Conservation (phyloP, 805 yeast species). For the Ogataea saltuana region DNA sequence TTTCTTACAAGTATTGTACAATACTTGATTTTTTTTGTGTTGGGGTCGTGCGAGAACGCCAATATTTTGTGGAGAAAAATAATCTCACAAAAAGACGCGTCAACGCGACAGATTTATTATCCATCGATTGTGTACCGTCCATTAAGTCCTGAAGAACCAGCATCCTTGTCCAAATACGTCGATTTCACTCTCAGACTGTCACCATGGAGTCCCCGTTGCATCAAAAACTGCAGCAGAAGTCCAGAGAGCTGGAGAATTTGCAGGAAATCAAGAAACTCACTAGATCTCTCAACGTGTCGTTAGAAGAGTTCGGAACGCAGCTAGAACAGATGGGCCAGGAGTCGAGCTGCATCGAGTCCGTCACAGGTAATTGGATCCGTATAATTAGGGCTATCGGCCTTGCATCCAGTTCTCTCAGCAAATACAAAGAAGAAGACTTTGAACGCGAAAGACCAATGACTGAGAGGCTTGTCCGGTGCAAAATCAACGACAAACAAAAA, state of each 20-base stretch:
- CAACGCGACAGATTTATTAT: constrained; percentile 1
- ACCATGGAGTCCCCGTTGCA: constrained; percentile 37
- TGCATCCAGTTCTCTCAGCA: constrained; percentile 54
- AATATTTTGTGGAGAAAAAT: constrained; percentile 1
- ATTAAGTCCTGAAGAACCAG: constrained; percentile 60
- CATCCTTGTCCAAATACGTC: constrained; percentile 11
- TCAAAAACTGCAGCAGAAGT: constrained; percentile 42
- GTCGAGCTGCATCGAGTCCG: constrained; percentile 56
- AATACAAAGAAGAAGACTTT: constrained; percentile 44
- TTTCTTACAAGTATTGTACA: too few relatives aligned
- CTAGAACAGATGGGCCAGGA: constrained; percentile 55
- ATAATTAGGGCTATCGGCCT: constrained; percentile 60
- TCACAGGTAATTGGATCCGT: constrained; percentile 66
- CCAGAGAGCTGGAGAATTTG: constrained; percentile 51
- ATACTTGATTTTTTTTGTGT: too few relatives aligned
- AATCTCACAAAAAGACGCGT: constrained; percentile 4
- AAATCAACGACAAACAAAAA: constrained; percentile 44
- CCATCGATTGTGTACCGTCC: neutral
- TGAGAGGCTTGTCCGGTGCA: constrained; percentile 63
- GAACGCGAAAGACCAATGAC: constrained; percentile 54
- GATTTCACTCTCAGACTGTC: constrained; percentile 28
- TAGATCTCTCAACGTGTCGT: constrained; percentile 43
- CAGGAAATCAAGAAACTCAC: constrained; percentile 50
- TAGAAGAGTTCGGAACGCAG: constrained; percentile 50
- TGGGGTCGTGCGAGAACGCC: neutral